Conservation (phyloP, 768 basidiomycete species). For the Phallus indusiatus region DNA sequence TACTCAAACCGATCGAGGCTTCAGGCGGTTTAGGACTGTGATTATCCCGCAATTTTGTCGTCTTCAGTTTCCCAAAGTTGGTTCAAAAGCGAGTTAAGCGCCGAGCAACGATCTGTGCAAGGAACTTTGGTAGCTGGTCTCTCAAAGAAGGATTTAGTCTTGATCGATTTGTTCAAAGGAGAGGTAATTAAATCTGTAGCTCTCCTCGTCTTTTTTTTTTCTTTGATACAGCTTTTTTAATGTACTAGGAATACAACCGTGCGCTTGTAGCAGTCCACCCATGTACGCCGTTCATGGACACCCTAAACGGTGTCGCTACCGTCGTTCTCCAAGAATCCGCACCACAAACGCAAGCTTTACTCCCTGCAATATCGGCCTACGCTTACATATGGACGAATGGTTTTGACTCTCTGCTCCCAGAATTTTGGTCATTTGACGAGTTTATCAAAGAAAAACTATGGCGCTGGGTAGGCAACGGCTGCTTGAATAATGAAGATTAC, state of each 20-base stretch:
- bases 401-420: constrained; percentile 36
- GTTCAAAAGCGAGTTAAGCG: constrained; percentile 37
- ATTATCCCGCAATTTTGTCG: constrained; percentile 81
- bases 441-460: constrained; percentile 69
- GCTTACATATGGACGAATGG: constrained; percentile 62
- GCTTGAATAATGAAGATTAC: constrained; percentile 30
- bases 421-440: constrained; percentile 74
- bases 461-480: constrained; percentile 58
- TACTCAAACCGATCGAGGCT: not conserved
- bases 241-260: constrained; percentile 76
- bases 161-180: constrained; percentile 79
- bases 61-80: constrained; percentile 38
- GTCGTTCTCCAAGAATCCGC: constrained; percentile 32
- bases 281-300: constrained; percentile 22
- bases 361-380: constrained; percentile 43
- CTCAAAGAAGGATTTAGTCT: constrained; percentile 47
- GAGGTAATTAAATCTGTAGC: constrained; percentile 33
- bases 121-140: constrained; percentile 76
- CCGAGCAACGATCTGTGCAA: constrained; percentile 60
- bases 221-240: not conserved
- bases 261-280: constrained; percentile 45
- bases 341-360: not conserved
- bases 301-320: constrained; percentile 25
- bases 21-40: constrained; percentile 36
- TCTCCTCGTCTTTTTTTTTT: not conserved